Evolutionary conservation across 352 stramenopile genomes (phyloP).

Genomic region (Phytophthora podocarpi): DNA sequence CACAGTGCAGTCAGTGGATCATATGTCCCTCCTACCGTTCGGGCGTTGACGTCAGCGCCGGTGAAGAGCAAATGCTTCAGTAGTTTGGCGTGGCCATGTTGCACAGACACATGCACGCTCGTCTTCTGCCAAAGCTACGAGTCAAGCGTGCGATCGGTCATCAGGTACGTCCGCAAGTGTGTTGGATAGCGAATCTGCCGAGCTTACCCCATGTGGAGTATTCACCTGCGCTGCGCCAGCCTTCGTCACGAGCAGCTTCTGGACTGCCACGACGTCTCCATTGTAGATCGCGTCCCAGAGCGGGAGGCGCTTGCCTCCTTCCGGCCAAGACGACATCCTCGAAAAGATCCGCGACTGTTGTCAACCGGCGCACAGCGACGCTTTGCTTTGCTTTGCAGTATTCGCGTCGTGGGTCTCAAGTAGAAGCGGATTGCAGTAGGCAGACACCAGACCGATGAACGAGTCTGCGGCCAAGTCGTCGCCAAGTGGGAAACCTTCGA

Average conservation of each 20-base stretch:
- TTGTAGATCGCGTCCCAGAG: constrained; percentile 73
- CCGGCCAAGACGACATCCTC: constrained; percentile 38
- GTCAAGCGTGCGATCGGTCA: no score
- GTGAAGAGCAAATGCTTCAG: constrained; percentile 61
- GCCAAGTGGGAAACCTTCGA: constrained; percentile 38
- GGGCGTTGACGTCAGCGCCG: constrained; percentile 46
- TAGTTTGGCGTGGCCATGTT: constrained; percentile 58
- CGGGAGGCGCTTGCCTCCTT: constrained; percentile 43
- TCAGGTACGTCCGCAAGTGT: no score
- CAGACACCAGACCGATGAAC: constrained; percentile 52
- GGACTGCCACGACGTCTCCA: constrained; percentile 36
- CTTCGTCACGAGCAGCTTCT: constrained; percentile 45
- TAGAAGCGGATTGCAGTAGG: not conserved
- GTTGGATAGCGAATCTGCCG: not conserved
- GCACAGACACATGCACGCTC: constrained; percentile 61
- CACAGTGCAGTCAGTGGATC: no score
- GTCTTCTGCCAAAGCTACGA: constrained; percentile 64
- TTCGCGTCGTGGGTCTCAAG: no score
- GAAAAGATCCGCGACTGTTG: constrained; percentile 25
- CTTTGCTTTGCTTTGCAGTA: no score
- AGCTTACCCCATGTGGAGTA: constrained; percentile 47
- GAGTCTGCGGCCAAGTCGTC: constrained; percentile 47
- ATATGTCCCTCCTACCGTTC: constrained; percentile 34
- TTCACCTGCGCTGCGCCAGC: constrained; percentile 52
- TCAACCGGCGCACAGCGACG: constrained; percentile 19